A percentile compares a stretch with the other conserved stretches of the same genome.
Evolutionary conservation across 2,329 filamentous ascomycete genomes (phyloP).

Genomic region (Diaporthe batatas): DNA sequence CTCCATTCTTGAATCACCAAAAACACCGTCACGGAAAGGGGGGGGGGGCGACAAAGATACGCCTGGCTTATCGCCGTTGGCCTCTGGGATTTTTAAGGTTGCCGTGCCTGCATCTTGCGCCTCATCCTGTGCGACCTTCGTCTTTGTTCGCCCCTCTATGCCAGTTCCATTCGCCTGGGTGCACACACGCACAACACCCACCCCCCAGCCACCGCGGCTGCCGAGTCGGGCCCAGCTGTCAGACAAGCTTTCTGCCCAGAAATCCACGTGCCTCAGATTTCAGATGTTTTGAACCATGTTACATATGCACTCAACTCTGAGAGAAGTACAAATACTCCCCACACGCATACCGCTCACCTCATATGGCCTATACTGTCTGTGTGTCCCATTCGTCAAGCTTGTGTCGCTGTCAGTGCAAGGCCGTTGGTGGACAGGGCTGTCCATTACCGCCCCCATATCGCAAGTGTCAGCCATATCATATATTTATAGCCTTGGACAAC

Average conservation of each 20-base stretch:
- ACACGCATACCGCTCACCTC: background rate
- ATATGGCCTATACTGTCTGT: background rate
- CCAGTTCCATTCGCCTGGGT: background rate
- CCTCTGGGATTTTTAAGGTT: constrained; percentile 7
- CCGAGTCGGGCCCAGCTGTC: constrained; percentile 24
- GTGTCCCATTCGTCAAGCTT: background rate
- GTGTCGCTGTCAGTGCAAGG: background rate
- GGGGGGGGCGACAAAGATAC: too few species aligned
- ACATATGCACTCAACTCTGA: background rate
- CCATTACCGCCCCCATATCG: too few species aligned
- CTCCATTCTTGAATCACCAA: background rate
- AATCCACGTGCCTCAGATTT: background rate
- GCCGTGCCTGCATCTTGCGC: constrained; percentile 22
- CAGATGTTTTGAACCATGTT: background rate
- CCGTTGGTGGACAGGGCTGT: background rate
- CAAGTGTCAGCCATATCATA: too few species aligned
- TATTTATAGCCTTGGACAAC: background rate
- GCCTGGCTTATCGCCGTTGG: constrained; percentile 10
- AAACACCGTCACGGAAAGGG: background rate
- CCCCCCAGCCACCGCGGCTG: background rate
- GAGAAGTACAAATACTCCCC: background rate
- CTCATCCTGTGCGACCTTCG: constrained; percentile 5
- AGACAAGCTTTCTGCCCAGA: constrained; percentile 32
- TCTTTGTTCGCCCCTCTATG: background rate
- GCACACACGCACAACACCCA: background rate